Evolutionary conservation across 140 eudicot genomes (phyloP).

Genomic region (Cichorium intybus): DNA sequence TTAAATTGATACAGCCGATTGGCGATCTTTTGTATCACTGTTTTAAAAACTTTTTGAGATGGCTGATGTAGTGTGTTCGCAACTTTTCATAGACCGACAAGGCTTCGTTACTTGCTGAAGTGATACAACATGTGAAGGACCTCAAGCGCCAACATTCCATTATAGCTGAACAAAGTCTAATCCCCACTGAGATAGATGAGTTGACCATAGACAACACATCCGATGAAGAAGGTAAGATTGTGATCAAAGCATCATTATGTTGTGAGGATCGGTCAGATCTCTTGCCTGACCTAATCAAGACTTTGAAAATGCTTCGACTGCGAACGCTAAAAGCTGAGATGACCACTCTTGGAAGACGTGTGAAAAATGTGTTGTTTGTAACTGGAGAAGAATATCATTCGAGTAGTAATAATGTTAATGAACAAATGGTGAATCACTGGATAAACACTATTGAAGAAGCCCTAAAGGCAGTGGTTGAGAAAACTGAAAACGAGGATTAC

Average conservation of each 20-base stretch:
- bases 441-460: conserved; percentile 83
- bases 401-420: conserved; percentile 20
- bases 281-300: conserved; percentile 79
- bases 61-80: too few species aligned
- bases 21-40: too few species aligned
- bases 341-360: conserved; percentile 92
- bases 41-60: too few species aligned
- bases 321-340: conserved; percentile 83
- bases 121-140: conserved; percentile 91
- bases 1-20: too few species aligned
- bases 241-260: conserved; percentile 79
- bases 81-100: conserved; percentile 99
- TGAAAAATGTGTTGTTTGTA: conserved; percentile 76
- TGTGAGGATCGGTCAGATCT: conserved; percentile 87
- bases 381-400: conserved; percentile 55
- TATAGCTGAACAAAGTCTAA: conserved; percentile 59
- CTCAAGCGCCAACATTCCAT: conserved; percentile 73
- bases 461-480: conserved; percentile 81
- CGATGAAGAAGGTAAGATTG: conserved; percentile 54
- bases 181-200: conserved; percentile 84
- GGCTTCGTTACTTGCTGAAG: conserved; percentile 97
- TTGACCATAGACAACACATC: conserved; percentile 57
- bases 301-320: conserved; percentile 59
- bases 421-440: conserved; percentile 39
- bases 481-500: conserved; percentile 59